Evolutionary conservation across 495 filamentous ascomycete genomes (phyloP).

Genomic region (Aspergillus funiculosus): DNA sequence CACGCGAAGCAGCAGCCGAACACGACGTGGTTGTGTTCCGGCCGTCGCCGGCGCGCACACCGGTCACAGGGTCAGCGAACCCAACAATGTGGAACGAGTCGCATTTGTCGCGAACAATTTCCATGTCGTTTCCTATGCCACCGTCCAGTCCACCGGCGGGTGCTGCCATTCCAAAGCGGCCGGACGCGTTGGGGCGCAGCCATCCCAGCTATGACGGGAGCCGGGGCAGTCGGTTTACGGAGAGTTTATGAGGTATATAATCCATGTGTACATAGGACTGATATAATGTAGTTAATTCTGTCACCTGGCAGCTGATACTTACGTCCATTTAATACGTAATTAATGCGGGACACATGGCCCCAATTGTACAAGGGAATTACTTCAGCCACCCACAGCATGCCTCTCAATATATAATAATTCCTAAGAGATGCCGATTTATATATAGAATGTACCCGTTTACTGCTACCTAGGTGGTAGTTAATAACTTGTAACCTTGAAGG

Average conservation of each 20-base stretch:
- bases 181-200: slow-evolving; percentile 49
- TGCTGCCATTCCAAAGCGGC: slow-evolving; percentile 24
- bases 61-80: slow-evolving; percentile 39
- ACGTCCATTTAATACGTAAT: neutral
- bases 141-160: slow-evolving; percentile 17
- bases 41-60: slow-evolving; percentile 46
- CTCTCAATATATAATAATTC: too few species aligned
- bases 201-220: slow-evolving; percentile 51
- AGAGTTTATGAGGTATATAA: slow-evolving; percentile 30
- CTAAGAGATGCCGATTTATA: too few species aligned
- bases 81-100: slow-evolving; percentile 21
- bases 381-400: too few species aligned
- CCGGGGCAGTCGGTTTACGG: slow-evolving; percentile 51
- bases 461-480: too few species aligned
- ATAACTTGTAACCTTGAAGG: too few species aligned
- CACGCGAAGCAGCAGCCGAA: slow-evolving; percentile 33
- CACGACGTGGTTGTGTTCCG: slow-evolving; percentile 32
- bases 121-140: slow-evolving; percentile 20
- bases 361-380: too few species aligned
- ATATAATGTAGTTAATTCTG: slow-evolving; percentile 7
- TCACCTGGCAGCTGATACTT: neutral
- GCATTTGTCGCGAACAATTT: slow-evolving; percentile 9
- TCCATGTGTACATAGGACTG: slow-evolving; percentile 10
- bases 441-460: too few species aligned
- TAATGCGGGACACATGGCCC: too few species aligned